Conservation (phyloP, 129 eudicot genomes). For the Lactuca sativa region DNA sequence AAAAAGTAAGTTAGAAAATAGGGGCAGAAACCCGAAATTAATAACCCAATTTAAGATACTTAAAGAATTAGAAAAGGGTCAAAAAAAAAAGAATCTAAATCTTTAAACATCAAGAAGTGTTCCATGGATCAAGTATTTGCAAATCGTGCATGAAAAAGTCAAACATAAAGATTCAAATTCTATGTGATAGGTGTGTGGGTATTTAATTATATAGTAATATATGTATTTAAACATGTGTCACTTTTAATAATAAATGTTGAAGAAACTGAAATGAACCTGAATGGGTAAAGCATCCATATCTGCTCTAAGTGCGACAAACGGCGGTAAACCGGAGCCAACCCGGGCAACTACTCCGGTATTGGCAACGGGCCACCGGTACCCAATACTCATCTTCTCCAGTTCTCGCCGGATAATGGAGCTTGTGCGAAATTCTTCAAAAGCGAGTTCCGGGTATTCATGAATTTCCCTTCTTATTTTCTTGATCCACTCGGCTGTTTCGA, state of each 20-base stretch:
- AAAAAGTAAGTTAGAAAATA: neutral
- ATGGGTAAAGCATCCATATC: conserved; percentile 91
- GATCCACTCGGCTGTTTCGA: conserved; percentile 45
- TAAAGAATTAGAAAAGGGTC: neutral
- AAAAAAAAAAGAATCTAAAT: too few relatives aligned
- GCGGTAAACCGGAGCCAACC: conserved; percentile 60
- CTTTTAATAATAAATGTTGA: neutral
- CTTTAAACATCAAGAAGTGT: neutral
- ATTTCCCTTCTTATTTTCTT: conserved; percentile 54
- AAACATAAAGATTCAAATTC: neutral
- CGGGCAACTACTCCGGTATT: conserved; percentile 60
- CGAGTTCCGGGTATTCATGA: conserved; percentile 74
- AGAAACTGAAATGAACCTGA: conserved; percentile 30
- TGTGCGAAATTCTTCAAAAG: conserved; percentile 55
- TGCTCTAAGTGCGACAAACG: conserved; percentile 74
- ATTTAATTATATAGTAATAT: neutral
- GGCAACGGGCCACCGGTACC: conserved; percentile 64
- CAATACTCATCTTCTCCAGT: conserved; percentile 49
- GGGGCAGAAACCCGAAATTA: neutral
- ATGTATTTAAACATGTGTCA: too few relatives aligned
- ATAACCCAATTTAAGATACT: neutral
- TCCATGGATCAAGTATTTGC: neutral
- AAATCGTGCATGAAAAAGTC: conserved; percentile 9
- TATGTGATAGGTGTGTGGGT: neutral
- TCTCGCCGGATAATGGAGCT: conserved; percentile 55